Base-by-base conservation (phyloP, 306 rosid genomes). In the Fagus crenata region DNA sequence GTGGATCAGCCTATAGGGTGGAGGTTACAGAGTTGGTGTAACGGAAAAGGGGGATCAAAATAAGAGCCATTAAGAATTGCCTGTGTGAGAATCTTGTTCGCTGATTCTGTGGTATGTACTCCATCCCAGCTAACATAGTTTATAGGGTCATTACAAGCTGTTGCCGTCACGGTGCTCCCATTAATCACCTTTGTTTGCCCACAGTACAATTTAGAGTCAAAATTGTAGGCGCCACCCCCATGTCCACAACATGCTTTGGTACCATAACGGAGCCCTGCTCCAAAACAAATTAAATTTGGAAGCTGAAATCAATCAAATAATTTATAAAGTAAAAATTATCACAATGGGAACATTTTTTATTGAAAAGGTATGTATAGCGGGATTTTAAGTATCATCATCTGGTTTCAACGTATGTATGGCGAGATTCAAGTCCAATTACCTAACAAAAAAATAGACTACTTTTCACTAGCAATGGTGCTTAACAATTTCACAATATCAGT, bases 71-170 rank as follows among this genome's bases (percentile, higher is more conserved):
- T 92, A 13, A 94, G 91, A 81, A 92, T 86, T 36, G 98, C 96
- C 75, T 42, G 65, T 4, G 98, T 83, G 7, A 75, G 39, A 75
- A 89, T 87, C 88, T 92, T 92, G 82, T 92, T 94, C 68, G 93
- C 97, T 75, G 93, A 93, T 83, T 94, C 98, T 56, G 96, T 88
- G 75, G 97, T 78, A 75, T 94, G 98, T n/a, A 94, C 80, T 43
- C 96, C 98, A 87, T 94, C 97, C 95, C 96, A 94, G 79, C 98
- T 92, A 46, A 89, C 96, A 58, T 92, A 92, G 82, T 90, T 90
- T 63, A 81, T 63, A 1, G 98, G 98, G 13, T 94, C 98, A 63
- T 31, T 40, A 58, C 93, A 86, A 56, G 96, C 97, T 70, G 84
- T 79, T 82, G 97, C 91, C 71, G 85, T 84, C 82, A 89, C 81